Percentiles rank a stretch among this genome's conserved stretches.
These are phyloP conservation scores for Plantago lanceolata DNA, from an alignment of 305 asterid species.

Conservation along the genomic window DNA sequence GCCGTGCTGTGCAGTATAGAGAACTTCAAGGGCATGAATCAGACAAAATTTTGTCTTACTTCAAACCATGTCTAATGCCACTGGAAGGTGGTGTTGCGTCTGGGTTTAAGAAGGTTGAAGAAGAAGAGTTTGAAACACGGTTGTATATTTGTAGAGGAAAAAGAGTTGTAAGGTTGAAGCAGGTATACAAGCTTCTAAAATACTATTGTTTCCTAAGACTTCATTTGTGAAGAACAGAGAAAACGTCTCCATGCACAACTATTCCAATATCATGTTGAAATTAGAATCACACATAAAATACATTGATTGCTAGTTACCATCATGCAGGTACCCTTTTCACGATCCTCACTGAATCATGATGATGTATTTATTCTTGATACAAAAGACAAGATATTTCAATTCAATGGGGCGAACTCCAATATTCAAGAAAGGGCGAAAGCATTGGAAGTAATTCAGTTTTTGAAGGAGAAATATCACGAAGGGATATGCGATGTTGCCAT, in stretches of 20 bases:
- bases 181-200: constrained; percentile 33
- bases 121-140: constrained; percentile 59
- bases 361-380: constrained; percentile 67
- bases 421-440: constrained; percentile 79
- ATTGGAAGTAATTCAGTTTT: constrained; percentile 54
- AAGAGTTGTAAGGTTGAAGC: constrained; percentile 62
- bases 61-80: constrained; percentile 67
- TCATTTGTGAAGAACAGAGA: constrained; percentile 7
- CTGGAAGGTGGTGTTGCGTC: constrained; percentile 69
- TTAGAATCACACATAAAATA: constrained; percentile 3
- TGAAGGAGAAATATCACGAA: constrained; percentile 69
- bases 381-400: constrained; percentile 62
- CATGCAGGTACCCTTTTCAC: constrained; percentile 59
- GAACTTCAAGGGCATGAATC: constrained; percentile 69
- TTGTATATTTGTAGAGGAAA: constrained; percentile 60
- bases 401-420: constrained; percentile 69
- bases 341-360: constrained; percentile 66
- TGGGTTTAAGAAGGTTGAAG: constrained; percentile 60
- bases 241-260: not conserved
- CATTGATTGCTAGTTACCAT: constrained; percentile 9
- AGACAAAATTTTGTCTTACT: constrained; percentile 58
- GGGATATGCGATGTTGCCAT: constrained; percentile 63
- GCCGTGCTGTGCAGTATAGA: constrained; percentile 71
- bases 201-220: not conserved
- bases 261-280: not conserved